Conservation (phyloP, 495 filamentous ascomycete genomes). For the Annulohypoxylon stygium region DNA sequence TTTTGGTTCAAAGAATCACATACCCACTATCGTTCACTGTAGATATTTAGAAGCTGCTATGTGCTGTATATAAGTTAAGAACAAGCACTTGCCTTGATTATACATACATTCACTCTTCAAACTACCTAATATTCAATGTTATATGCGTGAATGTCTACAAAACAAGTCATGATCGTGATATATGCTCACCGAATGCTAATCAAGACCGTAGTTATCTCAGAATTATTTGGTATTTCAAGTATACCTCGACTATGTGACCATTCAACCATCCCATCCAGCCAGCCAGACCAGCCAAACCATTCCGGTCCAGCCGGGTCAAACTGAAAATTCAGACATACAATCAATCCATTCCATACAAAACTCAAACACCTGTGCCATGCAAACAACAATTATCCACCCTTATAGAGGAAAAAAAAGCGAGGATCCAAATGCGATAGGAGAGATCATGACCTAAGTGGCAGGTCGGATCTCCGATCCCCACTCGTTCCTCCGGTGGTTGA, state of each 20-base stretch:
- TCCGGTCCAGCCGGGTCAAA: background rate
- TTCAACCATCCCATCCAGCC: background rate
- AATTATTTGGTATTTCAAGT: constrained; percentile 22
- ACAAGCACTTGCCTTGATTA: constrained; percentile 11
- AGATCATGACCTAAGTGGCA: constrained; percentile 25
- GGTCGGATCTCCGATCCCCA: constrained; percentile 12
- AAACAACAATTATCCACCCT: constrained; percentile 7
- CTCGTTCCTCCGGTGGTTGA: background rate
- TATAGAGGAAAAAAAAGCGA: background rate
- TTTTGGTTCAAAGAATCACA: background rate
- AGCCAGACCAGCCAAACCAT: background rate
- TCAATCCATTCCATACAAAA: constrained; percentile 22
- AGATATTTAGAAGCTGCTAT: constrained; percentile 22
- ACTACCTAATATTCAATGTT: background rate
- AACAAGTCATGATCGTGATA: background rate
- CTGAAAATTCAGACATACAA: constrained; percentile 22
- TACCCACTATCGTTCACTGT: constrained; percentile 24
- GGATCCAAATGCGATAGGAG: constrained; percentile 24
- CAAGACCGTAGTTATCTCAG: background rate
- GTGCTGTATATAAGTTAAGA: constrained; percentile 15
- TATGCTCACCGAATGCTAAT: background rate
- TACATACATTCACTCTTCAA: background rate
- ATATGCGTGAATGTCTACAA: background rate
- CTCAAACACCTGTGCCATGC: constrained; percentile 44
- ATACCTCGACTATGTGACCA: constrained; percentile 14